These are phyloP conservation scores for Solanum verrucosum DNA, from an alignment of 257 asterid species.

Conservation along the genomic window DNA sequence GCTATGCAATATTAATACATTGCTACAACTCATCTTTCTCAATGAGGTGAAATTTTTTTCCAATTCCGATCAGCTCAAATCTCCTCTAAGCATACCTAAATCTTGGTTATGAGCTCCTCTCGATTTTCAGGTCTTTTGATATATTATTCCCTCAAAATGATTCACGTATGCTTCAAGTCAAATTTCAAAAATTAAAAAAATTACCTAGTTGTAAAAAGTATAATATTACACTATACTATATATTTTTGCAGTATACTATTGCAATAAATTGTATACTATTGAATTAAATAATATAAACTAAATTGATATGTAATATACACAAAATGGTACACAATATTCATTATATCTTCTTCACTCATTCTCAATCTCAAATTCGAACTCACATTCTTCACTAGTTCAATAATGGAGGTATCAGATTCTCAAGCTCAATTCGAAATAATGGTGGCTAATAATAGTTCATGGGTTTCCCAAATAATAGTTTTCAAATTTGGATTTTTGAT, in stretches of 20 bases:
- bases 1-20: neutral
- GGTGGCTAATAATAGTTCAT: neutral
- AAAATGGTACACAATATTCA: neutral
- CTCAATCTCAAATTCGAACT: neutral
- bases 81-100: too few relatives aligned
- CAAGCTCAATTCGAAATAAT: neutral
- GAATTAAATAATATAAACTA: neutral
- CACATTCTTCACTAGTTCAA: neutral
- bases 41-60: too few relatives aligned
- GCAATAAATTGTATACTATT: neutral
- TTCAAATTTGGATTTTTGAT: neutral
- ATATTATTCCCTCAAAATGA: neutral
- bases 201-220: neutral
- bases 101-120: neutral
- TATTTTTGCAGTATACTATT: neutral
- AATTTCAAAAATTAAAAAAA: neutral
- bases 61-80: too few relatives aligned
- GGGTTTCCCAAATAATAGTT: neutral
- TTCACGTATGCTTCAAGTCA: neutral
- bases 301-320: neutral
- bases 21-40: neutral
- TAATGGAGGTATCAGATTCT: neutral
- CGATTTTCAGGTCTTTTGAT: neutral
- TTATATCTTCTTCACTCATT: neutral
- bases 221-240: neutral